These are phyloP conservation scores for Fusarium devonianum DNA, from an alignment of 2,329 filamentous ascomycete species.

Conservation along the genomic window DNA sequence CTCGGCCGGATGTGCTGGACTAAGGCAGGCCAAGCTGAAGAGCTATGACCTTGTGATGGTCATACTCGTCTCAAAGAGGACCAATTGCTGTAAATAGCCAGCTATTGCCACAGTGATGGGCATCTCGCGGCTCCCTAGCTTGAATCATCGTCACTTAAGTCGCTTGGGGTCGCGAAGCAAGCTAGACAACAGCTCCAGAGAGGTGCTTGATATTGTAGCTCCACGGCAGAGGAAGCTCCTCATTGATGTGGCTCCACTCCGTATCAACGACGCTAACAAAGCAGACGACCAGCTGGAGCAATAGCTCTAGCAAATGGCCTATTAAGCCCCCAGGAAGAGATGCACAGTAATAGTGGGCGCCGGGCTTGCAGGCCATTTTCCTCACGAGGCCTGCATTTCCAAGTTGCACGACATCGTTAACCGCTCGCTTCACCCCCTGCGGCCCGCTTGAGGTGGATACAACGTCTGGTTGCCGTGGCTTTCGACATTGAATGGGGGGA, in stretches of 20 bases:
- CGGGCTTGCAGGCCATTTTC: slow-evolving; percentile 21
- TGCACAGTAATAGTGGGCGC: slow-evolving; percentile 22
- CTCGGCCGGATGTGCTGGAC: slow-evolving; percentile 5
- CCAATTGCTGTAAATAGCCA: slow-evolving; percentile 28
- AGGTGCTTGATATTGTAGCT: slow-evolving; percentile 23
- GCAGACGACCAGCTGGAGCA: slow-evolving; percentile 25
- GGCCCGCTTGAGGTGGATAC: slow-evolving; percentile 30
- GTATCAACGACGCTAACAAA: slow-evolving; percentile 16
- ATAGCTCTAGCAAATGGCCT: slow-evolving; percentile 22
- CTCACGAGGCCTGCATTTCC: slow-evolving; percentile 37
- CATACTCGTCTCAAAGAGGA: slow-evolving; percentile 3
- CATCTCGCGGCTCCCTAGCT: slow-evolving; percentile 29
- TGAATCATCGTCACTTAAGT: slow-evolving; percentile 19
- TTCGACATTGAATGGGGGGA: slow-evolving; percentile 10
- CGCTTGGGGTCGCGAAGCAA: slow-evolving; percentile 28
- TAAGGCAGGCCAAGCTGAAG: slow-evolving; percentile 25
- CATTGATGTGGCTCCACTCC: slow-evolving; percentile 4
- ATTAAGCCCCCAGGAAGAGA: slow-evolving; percentile 22
- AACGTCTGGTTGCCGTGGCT: slow-evolving; percentile 29
- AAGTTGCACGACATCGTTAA: slow-evolving; percentile 29
- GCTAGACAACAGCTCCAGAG: slow-evolving; percentile 19
- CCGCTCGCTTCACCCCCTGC: slow-evolving; percentile 33
- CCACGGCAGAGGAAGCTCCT: slow-evolving; percentile 13
- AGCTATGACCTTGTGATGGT: slow-evolving; percentile 28
- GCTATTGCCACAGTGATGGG: slow-evolving; percentile 29